Conservation (phyloP, 2,329 filamentous ascomycete genomes). For the Neopestalotiopsis rosae region DNA sequence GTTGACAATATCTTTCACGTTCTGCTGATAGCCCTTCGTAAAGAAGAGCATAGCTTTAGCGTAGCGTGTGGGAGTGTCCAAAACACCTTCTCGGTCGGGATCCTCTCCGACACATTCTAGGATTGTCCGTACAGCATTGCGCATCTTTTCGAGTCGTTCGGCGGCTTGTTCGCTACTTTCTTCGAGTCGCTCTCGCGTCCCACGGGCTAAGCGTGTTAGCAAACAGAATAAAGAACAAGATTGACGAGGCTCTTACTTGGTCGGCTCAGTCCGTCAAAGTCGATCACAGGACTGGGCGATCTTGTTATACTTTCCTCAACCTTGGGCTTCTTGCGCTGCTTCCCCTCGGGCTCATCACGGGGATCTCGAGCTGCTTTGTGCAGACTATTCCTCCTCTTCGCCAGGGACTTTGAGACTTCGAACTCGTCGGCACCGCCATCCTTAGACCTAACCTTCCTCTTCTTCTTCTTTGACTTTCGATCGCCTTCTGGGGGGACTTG, state of each 20-base stretch:
- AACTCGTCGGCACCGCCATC: constrained; percentile 37
- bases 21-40: constrained; percentile 96
- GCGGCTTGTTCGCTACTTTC: constrained; percentile 58
- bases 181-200: constrained; percentile 68
- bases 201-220: constrained; percentile 52
- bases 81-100: constrained; percentile 66
- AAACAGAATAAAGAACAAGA: background rate
- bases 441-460: constrained; percentile 31
- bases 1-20: constrained; percentile 89
- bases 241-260: constrained; percentile 49
- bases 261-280: constrained; percentile 66
- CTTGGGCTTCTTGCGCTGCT: constrained; percentile 40
- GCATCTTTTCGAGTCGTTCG: constrained; percentile 61
- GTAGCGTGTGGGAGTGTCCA: constrained; percentile 81
- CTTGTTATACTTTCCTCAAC: constrained; percentile 39
- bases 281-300: constrained; percentile 63
- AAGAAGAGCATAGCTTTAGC: constrained; percentile 96
- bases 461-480: constrained; percentile 39
- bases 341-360: constrained; percentile 54
- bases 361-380: constrained; percentile 68
- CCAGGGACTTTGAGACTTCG: constrained; percentile 34
- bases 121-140: constrained; percentile 67
- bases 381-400: constrained; percentile 57
- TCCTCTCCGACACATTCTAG: constrained; percentile 75
- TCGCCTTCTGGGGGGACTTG: constrained; percentile 27